phyloP scores from a whole-genome alignment of 768 basidiomycete species.

The Rhizopogon rudus region DNA sequence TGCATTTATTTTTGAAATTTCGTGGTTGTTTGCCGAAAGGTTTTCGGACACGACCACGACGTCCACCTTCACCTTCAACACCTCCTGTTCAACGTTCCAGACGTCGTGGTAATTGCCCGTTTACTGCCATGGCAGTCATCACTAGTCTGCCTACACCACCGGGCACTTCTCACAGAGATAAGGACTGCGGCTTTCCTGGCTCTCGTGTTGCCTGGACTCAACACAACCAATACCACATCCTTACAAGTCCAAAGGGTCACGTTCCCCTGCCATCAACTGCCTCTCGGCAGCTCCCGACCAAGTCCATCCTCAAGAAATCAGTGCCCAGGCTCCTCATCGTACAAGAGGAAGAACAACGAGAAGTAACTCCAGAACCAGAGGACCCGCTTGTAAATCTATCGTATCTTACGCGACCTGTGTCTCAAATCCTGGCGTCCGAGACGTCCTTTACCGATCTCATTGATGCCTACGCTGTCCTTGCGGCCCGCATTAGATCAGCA shows the following conservation, averaged over 20 bases:
- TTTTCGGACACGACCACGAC: conserved; percentile 14
- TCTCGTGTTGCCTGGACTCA: conserved; percentile 49
- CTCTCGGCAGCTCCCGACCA: conserved; percentile 42
- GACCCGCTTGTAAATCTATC: conserved; percentile 57
- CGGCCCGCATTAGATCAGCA: conserved; percentile 53
- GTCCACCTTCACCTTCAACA: conserved; percentile 6
- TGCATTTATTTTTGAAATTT: conserved; percentile 24
- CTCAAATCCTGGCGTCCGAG: conserved; percentile 47
- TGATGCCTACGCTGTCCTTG: conserved; percentile 69
- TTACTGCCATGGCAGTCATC: conserved; percentile 11
- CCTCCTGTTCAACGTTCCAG: conserved; percentile 2
- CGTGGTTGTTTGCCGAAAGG: conserved; percentile 6
- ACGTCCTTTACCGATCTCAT: conserved; percentile 54
- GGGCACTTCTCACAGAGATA: conserved; percentile 48
- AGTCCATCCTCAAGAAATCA: conserved; percentile 70
- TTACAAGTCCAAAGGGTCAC: conserved; percentile 26
- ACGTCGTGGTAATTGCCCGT: conserved; percentile 10
- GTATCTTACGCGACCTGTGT: conserved; percentile 65
- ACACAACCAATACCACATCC: conserved; percentile 41
- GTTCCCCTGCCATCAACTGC: conserved; percentile 24
- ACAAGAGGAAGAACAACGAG: conserved; percentile 44
- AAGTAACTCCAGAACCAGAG: conserved; percentile 72
- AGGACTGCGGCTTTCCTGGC: conserved; percentile 40
- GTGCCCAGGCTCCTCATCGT: conserved; percentile 27
- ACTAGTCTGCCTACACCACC: conserved; percentile 62